These are phyloP conservation scores for Acorus calamus DNA, from an alignment of 106 monocot species.

Conservation along the genomic window DNA sequence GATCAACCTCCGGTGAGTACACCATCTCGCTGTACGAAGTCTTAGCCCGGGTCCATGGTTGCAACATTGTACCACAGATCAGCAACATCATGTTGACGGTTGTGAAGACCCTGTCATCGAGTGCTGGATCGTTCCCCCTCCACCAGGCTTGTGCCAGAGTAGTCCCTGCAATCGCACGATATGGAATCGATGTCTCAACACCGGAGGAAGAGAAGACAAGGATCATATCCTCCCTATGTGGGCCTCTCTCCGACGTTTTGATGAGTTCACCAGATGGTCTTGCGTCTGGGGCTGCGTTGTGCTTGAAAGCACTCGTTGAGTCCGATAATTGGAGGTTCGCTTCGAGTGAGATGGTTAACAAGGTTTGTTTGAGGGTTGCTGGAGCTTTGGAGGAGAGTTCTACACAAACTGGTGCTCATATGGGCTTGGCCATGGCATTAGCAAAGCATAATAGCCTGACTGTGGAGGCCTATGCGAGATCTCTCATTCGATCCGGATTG, in stretches of 20 bases:
- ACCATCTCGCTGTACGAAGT: slow-evolving; percentile 93
- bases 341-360: slow-evolving; percentile 55
- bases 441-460: slow-evolving; percentile 68
- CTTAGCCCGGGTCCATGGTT: slow-evolving; percentile 81
- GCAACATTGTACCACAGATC: slow-evolving; percentile 84
- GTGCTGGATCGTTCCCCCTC: slow-evolving; percentile 72
- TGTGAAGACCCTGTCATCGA: slow-evolving; percentile 60
- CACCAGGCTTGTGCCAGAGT: slow-evolving; percentile 96
- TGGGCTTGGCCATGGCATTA: slow-evolving; percentile 81
- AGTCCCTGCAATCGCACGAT: slow-evolving; percentile 87
- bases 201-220: slow-evolving; percentile 50
- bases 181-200: slow-evolving; percentile 75
- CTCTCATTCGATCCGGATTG: slow-evolving; percentile 65
- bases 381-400: slow-evolving; percentile 65
- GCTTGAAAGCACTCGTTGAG: slow-evolving; percentile 73
- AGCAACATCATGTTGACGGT: slow-evolving; percentile 81
- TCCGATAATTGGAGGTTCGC: slow-evolving; percentile 78
- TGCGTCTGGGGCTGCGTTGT: slow-evolving; percentile 78
- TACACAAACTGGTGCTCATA: slow-evolving; percentile 71
- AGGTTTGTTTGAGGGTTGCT: slow-evolving; percentile 69
- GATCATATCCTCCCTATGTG: slow-evolving; percentile 68
- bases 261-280: slow-evolving; percentile 52
- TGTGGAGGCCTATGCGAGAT: slow-evolving; percentile 77
- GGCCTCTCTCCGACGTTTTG: slow-evolving; percentile 58
- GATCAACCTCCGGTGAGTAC: slow-evolving; percentile 49